Base-by-base conservation (phyloP, 345 rosid genomes). In the Pugionium dolabratum region DNA sequence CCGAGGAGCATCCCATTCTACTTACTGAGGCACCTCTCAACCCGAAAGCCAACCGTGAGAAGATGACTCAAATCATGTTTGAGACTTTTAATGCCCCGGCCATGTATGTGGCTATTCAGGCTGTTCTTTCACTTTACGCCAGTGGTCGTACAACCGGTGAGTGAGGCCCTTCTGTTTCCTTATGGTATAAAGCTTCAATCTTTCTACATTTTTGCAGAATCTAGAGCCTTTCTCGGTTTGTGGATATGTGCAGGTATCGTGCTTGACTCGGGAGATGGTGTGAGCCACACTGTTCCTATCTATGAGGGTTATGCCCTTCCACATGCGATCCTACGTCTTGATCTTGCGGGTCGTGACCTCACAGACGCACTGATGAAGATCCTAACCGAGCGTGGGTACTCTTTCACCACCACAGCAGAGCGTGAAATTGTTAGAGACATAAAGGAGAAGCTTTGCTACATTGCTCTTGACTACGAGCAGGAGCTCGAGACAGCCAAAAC, bases 1-100 rank as follows among this genome's bases (percentile, higher is more conserved):
- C 98, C 0, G 96, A 89, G 72, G 95, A 85, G 70, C 95, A 87
- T 74, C 95, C 90, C 0, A 82, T 87, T 43, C 73, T 87, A 2
- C 83, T 91, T 1, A 91, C 97, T 0, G 97, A 91, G 64, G 97
- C 97, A 58, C 97, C 97, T 59, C 83, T 91, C 58, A 91, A 88
- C 70, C 97, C 97, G n/a, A 91, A 91, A 78, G 97, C 97, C 56
- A 91, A 91, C 62, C 95, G 96, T 70, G 97, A 91, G 82, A 91
- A 91, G 85, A 91, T 91, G 98, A 91, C 97, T 40, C 97, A 90
- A 57, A 90, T 87, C 68, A 90, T 90, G 97, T 90, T 90, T 39
- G 97, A 90, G 81, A 90, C 97, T 60, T 90, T 90, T 79, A 90
- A 90, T 47, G 71, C 95, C 7, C 97, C 97, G 2, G 93, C 95